Conservation (phyloP, 129 eudicot genomes). For the Pseudognaphalium luteoalbum region DNA sequence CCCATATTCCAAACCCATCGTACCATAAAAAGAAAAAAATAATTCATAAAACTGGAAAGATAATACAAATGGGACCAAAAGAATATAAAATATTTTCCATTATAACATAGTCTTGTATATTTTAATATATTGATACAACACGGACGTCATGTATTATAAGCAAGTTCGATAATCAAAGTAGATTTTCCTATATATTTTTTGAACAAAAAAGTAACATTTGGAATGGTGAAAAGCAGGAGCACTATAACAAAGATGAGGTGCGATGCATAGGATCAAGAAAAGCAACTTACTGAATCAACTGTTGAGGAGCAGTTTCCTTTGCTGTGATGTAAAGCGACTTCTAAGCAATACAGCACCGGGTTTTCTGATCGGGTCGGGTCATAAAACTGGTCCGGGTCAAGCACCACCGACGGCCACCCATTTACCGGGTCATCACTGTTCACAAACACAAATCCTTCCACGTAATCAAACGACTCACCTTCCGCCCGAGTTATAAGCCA, state of each 20-base stretch:
- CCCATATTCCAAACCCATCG: slow-evolving; percentile 24
- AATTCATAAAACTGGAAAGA: slow-evolving; percentile 27
- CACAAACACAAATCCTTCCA: slow-evolving; percentile 83
- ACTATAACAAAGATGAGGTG: slow-evolving; percentile 19
- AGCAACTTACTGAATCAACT: slow-evolving; percentile 56
- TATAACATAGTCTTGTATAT: slow-evolving; percentile 13
- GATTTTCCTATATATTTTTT: neutral
- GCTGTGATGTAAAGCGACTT: slow-evolving; percentile 71
- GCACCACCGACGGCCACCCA: slow-evolving; percentile 74
- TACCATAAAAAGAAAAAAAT: slow-evolving; percentile 16
- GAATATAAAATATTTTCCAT: slow-evolving; percentile 22
- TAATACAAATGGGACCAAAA: slow-evolving; percentile 20
- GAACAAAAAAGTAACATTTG: slow-evolving; percentile 23
- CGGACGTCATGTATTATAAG: neutral
- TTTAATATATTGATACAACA: neutral
- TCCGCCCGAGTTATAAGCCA: slow-evolving; percentile 49
- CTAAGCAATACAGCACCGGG: slow-evolving; percentile 75
- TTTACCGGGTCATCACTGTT: slow-evolving; percentile 86
- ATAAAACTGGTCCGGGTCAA: slow-evolving; percentile 44
- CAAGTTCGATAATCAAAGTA: neutral
- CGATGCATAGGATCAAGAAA: slow-evolving; percentile 22
- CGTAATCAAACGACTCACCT: slow-evolving; percentile 71
- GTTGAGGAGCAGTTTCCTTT: slow-evolving; percentile 44
- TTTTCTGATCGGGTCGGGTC: slow-evolving; percentile 62
- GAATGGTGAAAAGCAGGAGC: slow-evolving; percentile 37